Base-by-base conservation (phyloP, 768 basidiomycete genomes). In the Mycena rosella region DNA sequence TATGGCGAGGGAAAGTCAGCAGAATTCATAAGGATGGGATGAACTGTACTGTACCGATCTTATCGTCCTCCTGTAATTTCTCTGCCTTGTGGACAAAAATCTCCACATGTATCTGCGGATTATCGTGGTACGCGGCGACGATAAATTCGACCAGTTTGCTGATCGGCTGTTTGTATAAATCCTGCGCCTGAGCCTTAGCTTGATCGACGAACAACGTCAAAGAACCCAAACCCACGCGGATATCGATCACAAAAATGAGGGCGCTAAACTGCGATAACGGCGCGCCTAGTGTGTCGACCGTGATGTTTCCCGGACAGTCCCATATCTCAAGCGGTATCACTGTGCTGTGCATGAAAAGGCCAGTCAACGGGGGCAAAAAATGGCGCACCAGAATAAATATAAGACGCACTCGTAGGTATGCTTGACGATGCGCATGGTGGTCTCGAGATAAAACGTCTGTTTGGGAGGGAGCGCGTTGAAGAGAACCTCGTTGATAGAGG, bases 81-180 rank as follows among this genome's bases (percentile, higher is more conserved):
- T 99, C 97, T 9, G 94, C 92, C 79, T 99, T 98, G 81, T 98
- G 97, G 8, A 96, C 93, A 73, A 98, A 98, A 34, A 98, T 91
- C 75, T 97, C 95, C 29, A 98, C 85, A 70, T 89, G 88, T 64
- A 96, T 88, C 45, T 85, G 83, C 7, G 91, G 93, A 74, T 94
- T 94, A 44, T 89, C 86, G 47, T 88, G 84, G 75, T 89, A 92
- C 4, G 93, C 91, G 9, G 91, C 88, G 34, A 91, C 84, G 69
- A 96, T 91, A 73, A 95, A 90, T 67, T 94, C 89, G 62, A 94
- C 90, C 57, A 96, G 88, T 69, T 90, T 91, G 47, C 89, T 85
- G 65, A 98, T 91, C 14, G 95, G 89, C 71, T 93, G 90, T 73
- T 93, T 91, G 78, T 95, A 95, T 29, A 93, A 82, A 75, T 96